A percentile compares a stretch with the other conserved stretches of the same genome.
These are phyloP conservation scores for Schizophyllum amplum DNA, from an alignment of 1,284 basidiomycete species.

Conservation along the genomic window DNA sequence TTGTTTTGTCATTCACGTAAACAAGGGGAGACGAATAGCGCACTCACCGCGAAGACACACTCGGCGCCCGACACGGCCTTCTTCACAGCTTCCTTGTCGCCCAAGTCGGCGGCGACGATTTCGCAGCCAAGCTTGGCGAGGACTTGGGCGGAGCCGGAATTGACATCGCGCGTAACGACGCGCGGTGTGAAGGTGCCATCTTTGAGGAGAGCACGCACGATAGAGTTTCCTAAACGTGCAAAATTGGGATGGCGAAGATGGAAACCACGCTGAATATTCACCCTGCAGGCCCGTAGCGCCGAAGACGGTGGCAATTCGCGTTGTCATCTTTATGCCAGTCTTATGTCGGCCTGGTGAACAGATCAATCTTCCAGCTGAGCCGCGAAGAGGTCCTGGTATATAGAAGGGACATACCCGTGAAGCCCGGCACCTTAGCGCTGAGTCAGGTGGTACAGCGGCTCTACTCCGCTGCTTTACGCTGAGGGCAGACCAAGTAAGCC, in stretches of 20 bases:
- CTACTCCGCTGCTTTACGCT: no score
- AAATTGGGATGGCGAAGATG: not conserved
- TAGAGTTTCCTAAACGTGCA: conserved; percentile 14
- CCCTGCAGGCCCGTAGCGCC: conserved; percentile 4
- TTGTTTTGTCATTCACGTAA: not conserved
- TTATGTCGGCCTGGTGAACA: no score
- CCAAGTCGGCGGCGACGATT: conserved; percentile 24
- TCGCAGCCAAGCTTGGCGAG: conserved; percentile 23
- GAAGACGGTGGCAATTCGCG: conserved; percentile 6
- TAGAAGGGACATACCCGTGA: no score
- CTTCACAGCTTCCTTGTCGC: conserved; percentile 21
- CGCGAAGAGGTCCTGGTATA: no score
- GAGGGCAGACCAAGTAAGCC: no score
- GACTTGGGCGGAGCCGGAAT: conserved; percentile 19
- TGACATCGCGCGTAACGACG: conserved; percentile 22
- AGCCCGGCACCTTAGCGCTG: no score
- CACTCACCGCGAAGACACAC: conserved; percentile 28
- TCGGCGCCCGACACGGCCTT: conserved; percentile 26
- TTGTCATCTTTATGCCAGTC: no score
- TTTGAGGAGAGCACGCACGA: conserved; percentile 19
- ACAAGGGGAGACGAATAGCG: not conserved
- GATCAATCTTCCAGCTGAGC: no score
- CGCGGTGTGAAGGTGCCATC: conserved; percentile 26
- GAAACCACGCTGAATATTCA: not conserved
- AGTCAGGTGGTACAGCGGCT: no score